phyloP scores from a whole-genome alignment of 2,329 filamentous ascomycete genomes.

The Calonectria multiphialidica region DNA sequence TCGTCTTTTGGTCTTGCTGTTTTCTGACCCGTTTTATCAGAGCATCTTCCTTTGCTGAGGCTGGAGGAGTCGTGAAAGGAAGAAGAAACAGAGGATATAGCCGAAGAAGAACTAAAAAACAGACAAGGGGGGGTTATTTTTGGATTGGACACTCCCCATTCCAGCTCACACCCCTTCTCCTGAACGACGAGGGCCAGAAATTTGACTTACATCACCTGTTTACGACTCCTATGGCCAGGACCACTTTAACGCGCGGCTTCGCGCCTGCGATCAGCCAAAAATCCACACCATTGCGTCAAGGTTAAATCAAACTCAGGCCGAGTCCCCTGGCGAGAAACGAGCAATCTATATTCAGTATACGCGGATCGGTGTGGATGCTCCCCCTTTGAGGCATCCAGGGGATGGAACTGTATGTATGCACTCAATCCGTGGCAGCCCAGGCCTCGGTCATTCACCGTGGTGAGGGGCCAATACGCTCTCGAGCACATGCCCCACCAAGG shows the following conservation, averaged over 20 bases:
- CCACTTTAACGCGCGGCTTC: constrained; percentile 22
- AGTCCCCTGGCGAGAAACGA: not conserved
- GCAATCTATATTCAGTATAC: not conserved
- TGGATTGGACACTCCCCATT: not conserved
- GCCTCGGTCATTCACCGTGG: constrained; percentile 12
- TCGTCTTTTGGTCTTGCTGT: too few species aligned
- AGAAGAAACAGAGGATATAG: too few species aligned
- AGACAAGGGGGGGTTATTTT: too few species aligned
- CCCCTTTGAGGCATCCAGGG: not conserved
- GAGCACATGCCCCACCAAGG: not conserved
- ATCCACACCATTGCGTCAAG: constrained; percentile 25
- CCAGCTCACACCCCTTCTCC: not conserved
- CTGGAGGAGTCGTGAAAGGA: too few species aligned
- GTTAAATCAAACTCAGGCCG: constrained; percentile 2
- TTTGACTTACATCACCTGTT: constrained; percentile 22
- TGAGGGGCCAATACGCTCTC: constrained; percentile 12
- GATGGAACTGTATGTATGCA: not conserved
- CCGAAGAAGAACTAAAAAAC: too few species aligned
- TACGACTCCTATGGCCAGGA: constrained; percentile 12
- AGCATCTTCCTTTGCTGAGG: too few species aligned
- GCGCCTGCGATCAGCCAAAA: constrained; percentile 10
- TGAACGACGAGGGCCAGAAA: constrained; percentile 1
- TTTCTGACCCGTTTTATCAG: too few species aligned
- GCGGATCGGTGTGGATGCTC: constrained; percentile 1
- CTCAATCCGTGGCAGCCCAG: not conserved